These are phyloP conservation scores for Candida ortonii DNA, from an alignment of 805 yeast genomes.

Conservation along the genomic window DNA sequence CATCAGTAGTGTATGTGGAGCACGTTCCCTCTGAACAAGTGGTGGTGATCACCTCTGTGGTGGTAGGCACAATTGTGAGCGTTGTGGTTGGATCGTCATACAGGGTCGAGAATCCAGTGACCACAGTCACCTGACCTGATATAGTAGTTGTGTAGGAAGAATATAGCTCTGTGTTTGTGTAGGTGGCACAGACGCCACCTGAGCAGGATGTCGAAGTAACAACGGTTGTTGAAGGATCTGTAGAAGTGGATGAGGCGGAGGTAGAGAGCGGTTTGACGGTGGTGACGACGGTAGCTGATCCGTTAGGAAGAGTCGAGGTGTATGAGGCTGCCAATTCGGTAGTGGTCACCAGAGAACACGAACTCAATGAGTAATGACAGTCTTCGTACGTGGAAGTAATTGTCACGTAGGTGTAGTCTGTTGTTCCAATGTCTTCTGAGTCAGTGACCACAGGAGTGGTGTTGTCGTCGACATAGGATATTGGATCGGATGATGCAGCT, in stretches of 20 bases:
- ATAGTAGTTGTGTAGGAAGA: slow-evolving; percentile 23
- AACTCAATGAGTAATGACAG: slow-evolving; percentile 18
- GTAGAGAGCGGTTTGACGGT: slow-evolving; percentile 16
- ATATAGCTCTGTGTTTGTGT: slow-evolving; percentile 18
- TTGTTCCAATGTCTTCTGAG: slow-evolving; percentile 9
- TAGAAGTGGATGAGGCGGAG: slow-evolving; percentile 8
- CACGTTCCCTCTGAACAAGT: slow-evolving; percentile 13
- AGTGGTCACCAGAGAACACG: slow-evolving; percentile 24
- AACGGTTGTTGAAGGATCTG: slow-evolving; percentile 13
- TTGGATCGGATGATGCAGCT: slow-evolving; percentile 6
- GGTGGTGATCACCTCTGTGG: slow-evolving; percentile 18
- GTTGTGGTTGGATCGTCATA: slow-evolving; percentile 11
- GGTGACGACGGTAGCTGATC: slow-evolving; percentile 19
- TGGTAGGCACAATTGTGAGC: slow-evolving; percentile 7
- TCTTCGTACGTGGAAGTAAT: slow-evolving; percentile 21
- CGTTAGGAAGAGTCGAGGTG: slow-evolving; percentile 20
- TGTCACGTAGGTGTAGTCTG: slow-evolving; percentile 17
- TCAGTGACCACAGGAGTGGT: slow-evolving; percentile 21
- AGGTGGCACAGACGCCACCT: slow-evolving; percentile 12
- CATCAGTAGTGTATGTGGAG: slow-evolving; percentile 15
- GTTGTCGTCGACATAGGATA: slow-evolving; percentile 13
- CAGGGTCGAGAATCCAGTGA: slow-evolving; percentile 13
- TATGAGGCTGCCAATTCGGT: slow-evolving; percentile 26
- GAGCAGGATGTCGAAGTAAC: slow-evolving; percentile 17
- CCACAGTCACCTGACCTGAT: slow-evolving; percentile 16